phyloP scores from a whole-genome alignment of 768 basidiomycete genomes.

The Cytidiella melzeri region DNA sequence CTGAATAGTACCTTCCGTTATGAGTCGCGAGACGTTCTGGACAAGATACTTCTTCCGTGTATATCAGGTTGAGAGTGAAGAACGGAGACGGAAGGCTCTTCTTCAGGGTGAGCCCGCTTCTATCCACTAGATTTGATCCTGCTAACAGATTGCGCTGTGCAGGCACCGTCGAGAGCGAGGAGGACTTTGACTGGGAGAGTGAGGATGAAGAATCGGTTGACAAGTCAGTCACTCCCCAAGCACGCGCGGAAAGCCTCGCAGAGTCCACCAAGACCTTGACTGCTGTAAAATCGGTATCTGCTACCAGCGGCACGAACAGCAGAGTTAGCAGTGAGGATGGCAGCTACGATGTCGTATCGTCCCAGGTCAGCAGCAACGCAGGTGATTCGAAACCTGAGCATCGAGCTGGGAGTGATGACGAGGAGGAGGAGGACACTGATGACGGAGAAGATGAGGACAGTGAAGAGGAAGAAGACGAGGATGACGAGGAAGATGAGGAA shows the following conservation, averaged over 20 bases:
- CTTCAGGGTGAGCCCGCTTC: conserved; percentile 49
- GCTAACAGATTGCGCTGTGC: background rate
- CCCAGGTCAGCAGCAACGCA: conserved; percentile 21
- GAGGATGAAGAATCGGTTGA: conserved; percentile 61
- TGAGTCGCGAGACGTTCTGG: conserved; percentile 74
- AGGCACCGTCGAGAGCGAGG: conserved; percentile 68
- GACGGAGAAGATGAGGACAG: conserved; percentile 9
- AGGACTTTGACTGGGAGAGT: conserved; percentile 91
- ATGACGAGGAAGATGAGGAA: background rate
- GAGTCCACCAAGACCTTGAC: background rate
- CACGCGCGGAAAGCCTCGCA: background rate
- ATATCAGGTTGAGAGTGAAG: conserved; percentile 74
- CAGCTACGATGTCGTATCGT: conserved; percentile 32
- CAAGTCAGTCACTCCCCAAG: conserved; percentile 8
- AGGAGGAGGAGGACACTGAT: conserved; percentile 1
- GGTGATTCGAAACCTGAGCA: conserved; percentile 12
- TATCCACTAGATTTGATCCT: too few relatives aligned
- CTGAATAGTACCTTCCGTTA: conserved; percentile 56
- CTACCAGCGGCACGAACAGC: background rate
- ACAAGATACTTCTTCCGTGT: conserved; percentile 85
- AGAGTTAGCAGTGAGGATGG: conserved; percentile 25
- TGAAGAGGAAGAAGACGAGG: conserved; percentile 4
- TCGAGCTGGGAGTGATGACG: background rate
- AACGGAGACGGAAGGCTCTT: conserved; percentile 70
- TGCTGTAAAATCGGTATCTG: background rate